These are phyloP conservation scores for Mikania micrantha DNA, from an alignment of 129 eudicot genomes.

Conservation along the genomic window DNA sequence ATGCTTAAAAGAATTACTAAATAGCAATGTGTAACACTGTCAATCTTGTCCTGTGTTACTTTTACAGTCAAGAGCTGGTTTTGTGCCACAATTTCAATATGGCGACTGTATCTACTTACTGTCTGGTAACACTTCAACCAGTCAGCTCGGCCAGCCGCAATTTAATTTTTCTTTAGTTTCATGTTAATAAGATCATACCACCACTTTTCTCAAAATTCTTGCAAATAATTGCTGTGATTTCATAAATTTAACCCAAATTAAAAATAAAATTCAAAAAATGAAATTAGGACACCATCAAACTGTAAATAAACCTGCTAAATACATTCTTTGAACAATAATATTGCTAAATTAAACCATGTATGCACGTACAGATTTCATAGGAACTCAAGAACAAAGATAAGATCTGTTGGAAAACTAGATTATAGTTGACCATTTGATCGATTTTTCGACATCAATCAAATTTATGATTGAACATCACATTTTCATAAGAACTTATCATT, in stretches of 20 bases:
- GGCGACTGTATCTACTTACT: conserved; percentile 48
- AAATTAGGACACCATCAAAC: background rate
- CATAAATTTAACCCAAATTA: background rate
- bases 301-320: background rate
- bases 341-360: no score
- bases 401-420: no score
- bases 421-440: no score
- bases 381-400: no score
- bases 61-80: conserved; percentile 52
- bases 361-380: no score
- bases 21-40: conserved; percentile 35
- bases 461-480: no score
- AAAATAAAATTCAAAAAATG: background rate
- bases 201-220: background rate
- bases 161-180: background rate
- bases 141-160: conserved; percentile 60
- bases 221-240: background rate
- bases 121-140: conserved; percentile 40
- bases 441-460: no score
- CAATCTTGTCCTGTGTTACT: conserved; percentile 48
- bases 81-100: conserved; percentile 32
- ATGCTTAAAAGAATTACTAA: background rate
- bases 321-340: no score
- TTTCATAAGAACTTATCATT: no score
- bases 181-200: no score